Base-by-base conservation (phyloP, 2,329 filamentous ascomycete species). In the Coniosporium tulheliwenetii region DNA sequence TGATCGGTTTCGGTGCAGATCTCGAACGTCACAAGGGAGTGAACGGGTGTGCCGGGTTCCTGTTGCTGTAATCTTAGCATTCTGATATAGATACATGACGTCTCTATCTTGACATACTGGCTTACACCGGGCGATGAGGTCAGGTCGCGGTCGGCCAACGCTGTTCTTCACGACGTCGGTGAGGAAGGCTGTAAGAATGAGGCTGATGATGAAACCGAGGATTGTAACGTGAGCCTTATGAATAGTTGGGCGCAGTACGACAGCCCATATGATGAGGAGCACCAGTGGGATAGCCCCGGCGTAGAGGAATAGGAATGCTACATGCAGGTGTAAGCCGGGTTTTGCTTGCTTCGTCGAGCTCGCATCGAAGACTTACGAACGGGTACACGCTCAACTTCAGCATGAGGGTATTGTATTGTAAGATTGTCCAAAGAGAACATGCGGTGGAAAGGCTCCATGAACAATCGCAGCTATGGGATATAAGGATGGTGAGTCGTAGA, bases 351-450 rank as follows among this genome's bases (percentile, higher is more conserved):
- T 5, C 30, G 12, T 14, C 30, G 41, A 7, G 10, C 12, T 36
- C 8, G 14, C 9, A 32, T 38, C 35, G 16, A 41, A 15, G 30
- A 66, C 78, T 49, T 67, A 81, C 80, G 58, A 10, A 93, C 77
- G 7, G 85, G 70, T 0, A 98, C 91, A 46, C 86, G 75, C 60
- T 98, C 87, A 39, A 81, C 63, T 42, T 81, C 70, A 15, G 91
- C 85, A 61, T 93, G 82, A 1, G 91, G 91, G 54, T 81, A 95
- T 47, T 85, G 79, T 44, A 96, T 85, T 39, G 77, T 69, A 16
- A 83, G 71, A 57, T 96, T 85, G 56, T 86, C 82, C 46, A 96
- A 73, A 47, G 77, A 82, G 64, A 98, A 96, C 76, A 95, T 82
- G 62, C 85, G 85, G 59, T 96, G 86, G 58, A 96, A 96, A 0